Evolutionary conservation across 2,329 filamentous ascomycete species (phyloP).

Genomic region (Xylaria sp.): DNA sequence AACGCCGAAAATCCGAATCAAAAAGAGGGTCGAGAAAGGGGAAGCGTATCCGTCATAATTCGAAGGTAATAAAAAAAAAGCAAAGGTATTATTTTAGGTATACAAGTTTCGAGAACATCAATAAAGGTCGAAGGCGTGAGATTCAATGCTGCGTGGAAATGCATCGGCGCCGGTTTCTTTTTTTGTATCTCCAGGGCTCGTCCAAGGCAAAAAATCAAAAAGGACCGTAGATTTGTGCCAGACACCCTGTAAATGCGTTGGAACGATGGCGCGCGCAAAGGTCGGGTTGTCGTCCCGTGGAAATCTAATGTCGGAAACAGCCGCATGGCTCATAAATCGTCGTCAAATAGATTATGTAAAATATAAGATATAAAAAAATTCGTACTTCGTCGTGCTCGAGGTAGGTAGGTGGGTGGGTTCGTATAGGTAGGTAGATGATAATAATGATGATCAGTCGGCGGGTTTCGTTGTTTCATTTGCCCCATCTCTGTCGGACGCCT

Average conservation of each 20-base stretch:
- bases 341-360: conserved; percentile 28
- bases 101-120: background rate
- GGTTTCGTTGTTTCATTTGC: conserved; percentile 22
- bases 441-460: conserved; percentile 2
- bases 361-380: too few relatives aligned
- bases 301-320: conserved; percentile 16
- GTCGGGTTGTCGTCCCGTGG: conserved; percentile 10
- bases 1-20: background rate
- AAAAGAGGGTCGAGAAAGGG: background rate
- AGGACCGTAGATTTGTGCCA: background rate
- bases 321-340: conserved; percentile 25
- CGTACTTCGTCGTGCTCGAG: conserved; percentile 21
- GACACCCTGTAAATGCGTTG: conserved; percentile 2
- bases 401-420: conserved; percentile 10
- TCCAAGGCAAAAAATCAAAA: too few relatives aligned
- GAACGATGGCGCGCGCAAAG: conserved; percentile 2
- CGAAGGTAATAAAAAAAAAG: too few relatives aligned
- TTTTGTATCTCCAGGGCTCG: too few relatives aligned
- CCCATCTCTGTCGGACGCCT: conserved; percentile 56
- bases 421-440: too few relatives aligned
- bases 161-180: too few relatives aligned
- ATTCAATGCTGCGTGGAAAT: background rate
- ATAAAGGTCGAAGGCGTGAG: background rate
- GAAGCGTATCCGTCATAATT: too few relatives aligned
- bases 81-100: background rate